Conservation (phyloP, 2,329 filamentous ascomycete species). For the Colletotrichum lini region DNA sequence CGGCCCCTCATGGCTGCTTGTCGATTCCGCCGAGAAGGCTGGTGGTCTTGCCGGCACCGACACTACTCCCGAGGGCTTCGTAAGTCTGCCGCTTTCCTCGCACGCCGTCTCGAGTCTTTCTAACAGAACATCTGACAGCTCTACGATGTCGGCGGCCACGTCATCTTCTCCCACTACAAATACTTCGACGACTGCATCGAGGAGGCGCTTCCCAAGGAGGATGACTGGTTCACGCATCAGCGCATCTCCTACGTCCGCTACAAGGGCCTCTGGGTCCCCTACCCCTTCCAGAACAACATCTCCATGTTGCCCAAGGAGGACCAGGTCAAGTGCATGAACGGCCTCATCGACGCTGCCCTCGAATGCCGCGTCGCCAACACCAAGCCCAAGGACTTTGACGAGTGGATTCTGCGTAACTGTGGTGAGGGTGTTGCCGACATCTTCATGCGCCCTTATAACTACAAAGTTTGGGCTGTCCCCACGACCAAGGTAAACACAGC, state of each 20-base stretch:
- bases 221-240: constrained; percentile 98
- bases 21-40: constrained; percentile 91
- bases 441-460: constrained; percentile 99
- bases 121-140: constrained; percentile 69
- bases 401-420: constrained; percentile 96
- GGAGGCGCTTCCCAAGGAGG: constrained; percentile 92
- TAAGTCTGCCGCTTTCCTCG: constrained; percentile 67
- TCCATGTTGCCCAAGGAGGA: constrained; percentile 98
- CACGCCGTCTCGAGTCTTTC: not conserved
- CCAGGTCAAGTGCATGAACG: constrained; percentile 93
- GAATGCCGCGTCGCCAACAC: constrained; percentile 88
- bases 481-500: constrained; percentile 85
- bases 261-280: constrained; percentile 96
- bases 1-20: constrained; percentile 94
- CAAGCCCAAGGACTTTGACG: constrained; percentile 97
- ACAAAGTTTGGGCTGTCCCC: constrained; percentile 99
- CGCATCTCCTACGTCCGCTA: constrained; percentile 99
- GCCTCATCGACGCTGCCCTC: constrained; percentile 94
- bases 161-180: constrained; percentile 99
- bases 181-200: constrained; percentile 99
- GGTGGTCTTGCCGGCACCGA: constrained; percentile 98
- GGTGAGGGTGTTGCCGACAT: constrained; percentile 91
- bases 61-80: constrained; percentile 95
- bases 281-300: constrained; percentile 99
- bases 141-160: constrained; percentile 98